Evolutionary conservation across 108 stramenopile species (phyloP), one percentile per base, ranked within the genome.

Genomic region (Chaetoceros tenuissimus): DNA sequence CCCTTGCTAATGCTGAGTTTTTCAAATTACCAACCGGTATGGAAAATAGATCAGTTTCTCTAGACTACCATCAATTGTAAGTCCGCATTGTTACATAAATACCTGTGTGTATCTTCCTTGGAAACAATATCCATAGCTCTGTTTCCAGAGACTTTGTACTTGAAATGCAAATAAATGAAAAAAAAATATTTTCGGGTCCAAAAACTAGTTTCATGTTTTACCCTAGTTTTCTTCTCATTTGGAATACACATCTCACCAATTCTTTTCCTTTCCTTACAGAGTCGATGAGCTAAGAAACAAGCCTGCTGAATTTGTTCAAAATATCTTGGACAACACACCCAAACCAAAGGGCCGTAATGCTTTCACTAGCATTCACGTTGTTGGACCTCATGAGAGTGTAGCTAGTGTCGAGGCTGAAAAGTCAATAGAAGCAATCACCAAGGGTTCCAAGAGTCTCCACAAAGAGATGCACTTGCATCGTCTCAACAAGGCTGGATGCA

Each of bases 331-430:
- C 22, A 21, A 19, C 19, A 47, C 46, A 1, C 46, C 46, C 19
- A 47, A 47, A 3, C 46, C 46, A 47, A 47, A 47, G 22, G 46
- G 46, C 19, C 46, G 52, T n/a, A 28, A 31, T 48, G 58, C 58
- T 1, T 59, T 59, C 43, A 23, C 58, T 3, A 23, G 34, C 19
- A 28, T 59, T 3, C 58, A 59, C 45, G n/a, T 59, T 19, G 48
- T 59, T 8, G 30, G 26, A 30, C 58, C 58, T 3, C 58, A 46
- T 53, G 29, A n/a, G 21, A 24, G 20, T 53, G 2, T 53, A 28
- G 21, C 2, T 24, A 31, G 30, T 24, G 19, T 20, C 2, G 30
- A 28, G 3, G 52, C 52, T 24, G 52, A 53, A 23, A 2, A 20
- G 29, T 22, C 52, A 5, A 53, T 53, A 2, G 19, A 30, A 53